A percentile compares a stretch with the other conserved stretches of the same genome.
These are phyloP conservation scores for Rhizoclosmatium globosum DNA, from an alignment of 192 early-diverging fungal species.

Conservation along the genomic window DNA sequence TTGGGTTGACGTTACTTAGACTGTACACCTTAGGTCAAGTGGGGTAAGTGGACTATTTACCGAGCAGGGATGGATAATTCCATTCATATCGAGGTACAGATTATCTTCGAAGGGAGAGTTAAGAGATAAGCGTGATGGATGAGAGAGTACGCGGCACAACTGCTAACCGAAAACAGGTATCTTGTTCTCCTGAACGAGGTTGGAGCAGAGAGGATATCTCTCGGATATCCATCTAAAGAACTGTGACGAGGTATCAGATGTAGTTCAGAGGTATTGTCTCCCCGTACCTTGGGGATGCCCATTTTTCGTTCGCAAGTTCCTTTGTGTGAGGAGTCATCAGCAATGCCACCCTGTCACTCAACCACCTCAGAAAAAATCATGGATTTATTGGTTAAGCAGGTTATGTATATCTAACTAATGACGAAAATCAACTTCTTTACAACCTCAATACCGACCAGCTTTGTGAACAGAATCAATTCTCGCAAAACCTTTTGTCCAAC, in stretches of 20 bases:
- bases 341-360: background rate
- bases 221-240: constrained; percentile 99
- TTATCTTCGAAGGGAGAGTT: constrained; percentile 77
- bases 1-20: background rate
- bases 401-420: constrained; percentile 29
- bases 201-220: constrained; percentile 93
- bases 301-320: constrained; percentile 24
- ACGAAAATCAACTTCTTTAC: constrained; percentile 60
- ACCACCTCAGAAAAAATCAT: background rate
- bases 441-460: constrained; percentile 26
- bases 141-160: background rate
- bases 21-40: background rate
- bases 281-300: constrained; percentile 55
- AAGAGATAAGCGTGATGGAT: constrained; percentile 29
- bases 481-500: constrained; percentile 1
- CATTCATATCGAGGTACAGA: constrained; percentile 99
- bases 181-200: constrained; percentile 87
- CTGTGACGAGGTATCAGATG: constrained; percentile 65
- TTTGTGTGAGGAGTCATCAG: background rate
- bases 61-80: constrained; percentile 96
- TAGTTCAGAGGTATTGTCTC: background rate
- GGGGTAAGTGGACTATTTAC: background rate
- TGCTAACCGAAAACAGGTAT: constrained; percentile 91
- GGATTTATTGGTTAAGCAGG: background rate
- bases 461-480: constrained; percentile 21